Evolutionary conservation across 2,329 filamentous ascomycete species (phyloP).

Genomic region (Esteya vermicola): DNA sequence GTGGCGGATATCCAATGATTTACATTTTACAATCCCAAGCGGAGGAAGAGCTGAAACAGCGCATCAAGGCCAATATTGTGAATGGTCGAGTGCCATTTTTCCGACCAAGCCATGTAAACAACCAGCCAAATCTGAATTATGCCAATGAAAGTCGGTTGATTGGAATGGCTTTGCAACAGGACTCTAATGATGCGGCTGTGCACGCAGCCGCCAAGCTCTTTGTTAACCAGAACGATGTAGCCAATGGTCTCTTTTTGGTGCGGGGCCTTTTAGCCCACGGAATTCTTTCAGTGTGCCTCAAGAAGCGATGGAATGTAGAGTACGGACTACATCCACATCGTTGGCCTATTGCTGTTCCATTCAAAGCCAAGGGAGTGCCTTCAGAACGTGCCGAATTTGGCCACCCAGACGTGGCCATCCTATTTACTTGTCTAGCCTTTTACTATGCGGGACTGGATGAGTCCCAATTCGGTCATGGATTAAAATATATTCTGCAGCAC

Average conservation of each 20-base stretch:
- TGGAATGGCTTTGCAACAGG: neutral
- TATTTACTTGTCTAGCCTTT: constrained; percentile 50
- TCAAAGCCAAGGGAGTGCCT: constrained; percentile 49
- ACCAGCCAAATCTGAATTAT: no score
- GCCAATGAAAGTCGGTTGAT: no score
- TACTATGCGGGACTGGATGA: constrained; percentile 46
- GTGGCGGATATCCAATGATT: constrained; percentile 36
- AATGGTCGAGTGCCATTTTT: no score
- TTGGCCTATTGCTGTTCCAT: constrained; percentile 52
- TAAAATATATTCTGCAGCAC: constrained; percentile 33
- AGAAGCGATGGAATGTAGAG: constrained; percentile 53
- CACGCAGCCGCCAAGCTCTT: neutral
- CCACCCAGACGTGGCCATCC: constrained; percentile 51
- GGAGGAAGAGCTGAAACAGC: no score
- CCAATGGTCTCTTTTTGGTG: constrained; percentile 32
- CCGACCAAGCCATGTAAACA: no score
- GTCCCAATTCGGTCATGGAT: constrained; percentile 30
- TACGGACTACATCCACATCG: constrained; percentile 43
- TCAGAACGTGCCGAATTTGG: constrained; percentile 49
- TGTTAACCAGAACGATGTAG: neutral
- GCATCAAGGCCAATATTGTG: no score
- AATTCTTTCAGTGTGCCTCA: constrained; percentile 43
- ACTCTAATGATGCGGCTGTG: neutral
- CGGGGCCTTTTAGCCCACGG: constrained; percentile 48
- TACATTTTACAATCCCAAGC: constrained; percentile 44